A percentile compares a stretch with the other conserved stretches of the same genome.
Conservation (phyloP, 2,329 filamentous ascomycete genomes). For the Xylaria arbuscula region DNA sequence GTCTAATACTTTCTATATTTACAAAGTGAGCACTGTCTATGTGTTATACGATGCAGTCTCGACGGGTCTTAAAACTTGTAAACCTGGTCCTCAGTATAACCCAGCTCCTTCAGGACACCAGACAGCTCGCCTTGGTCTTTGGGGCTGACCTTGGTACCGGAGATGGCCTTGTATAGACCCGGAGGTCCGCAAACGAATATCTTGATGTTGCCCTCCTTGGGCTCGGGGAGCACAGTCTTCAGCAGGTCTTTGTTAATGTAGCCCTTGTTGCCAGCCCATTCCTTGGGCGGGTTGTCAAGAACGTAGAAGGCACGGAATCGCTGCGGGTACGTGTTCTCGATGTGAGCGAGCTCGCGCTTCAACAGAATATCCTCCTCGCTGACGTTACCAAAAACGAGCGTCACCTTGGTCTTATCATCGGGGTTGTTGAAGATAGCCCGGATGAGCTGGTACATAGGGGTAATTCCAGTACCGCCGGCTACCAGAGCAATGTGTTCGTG, state of each 20-base stretch:
- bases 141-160: constrained; percentile 90
- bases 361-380: constrained; percentile 90
- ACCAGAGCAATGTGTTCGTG: constrained; percentile 88
- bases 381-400: constrained; percentile 92
- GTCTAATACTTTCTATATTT: constrained; percentile 28
- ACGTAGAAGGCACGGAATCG: constrained; percentile 96
- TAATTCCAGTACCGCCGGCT: constrained; percentile 96
- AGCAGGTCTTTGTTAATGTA: constrained; percentile 90
- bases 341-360: constrained; percentile 82
- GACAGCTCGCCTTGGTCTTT: constrained; percentile 91
- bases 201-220: constrained; percentile 93
- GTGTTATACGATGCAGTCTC: constrained; percentile 9
- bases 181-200: constrained; percentile 96
- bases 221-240: constrained; percentile 94
- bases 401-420: constrained; percentile 96
- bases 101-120: constrained; percentile 84
- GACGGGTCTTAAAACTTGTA: constrained; percentile 80
- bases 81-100: constrained; percentile 88
- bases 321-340: constrained; percentile 96
- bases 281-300: constrained; percentile 83
- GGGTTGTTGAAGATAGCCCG: constrained; percentile 96
- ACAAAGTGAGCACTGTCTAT: constrained; percentile 15
- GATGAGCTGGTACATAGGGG: constrained; percentile 95
- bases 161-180: constrained; percentile 91
- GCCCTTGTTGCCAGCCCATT: constrained; percentile 81